Evolutionary conservation across 768 basidiomycete genomes (phyloP).

Genomic region (Termitomyces sp.): DNA sequence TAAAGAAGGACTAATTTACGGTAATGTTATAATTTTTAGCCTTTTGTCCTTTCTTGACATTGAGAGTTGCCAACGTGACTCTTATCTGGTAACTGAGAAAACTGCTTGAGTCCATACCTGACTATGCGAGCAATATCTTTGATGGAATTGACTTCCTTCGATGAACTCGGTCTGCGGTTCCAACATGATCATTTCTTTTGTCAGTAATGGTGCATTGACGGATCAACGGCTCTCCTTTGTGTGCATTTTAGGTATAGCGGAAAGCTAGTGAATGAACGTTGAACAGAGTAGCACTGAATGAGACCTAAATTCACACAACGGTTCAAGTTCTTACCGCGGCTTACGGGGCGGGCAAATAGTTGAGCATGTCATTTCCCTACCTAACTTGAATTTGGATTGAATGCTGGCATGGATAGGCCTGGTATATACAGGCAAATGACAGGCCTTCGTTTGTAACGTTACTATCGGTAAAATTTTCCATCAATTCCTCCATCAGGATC

Average conservation of each 20-base stretch:
- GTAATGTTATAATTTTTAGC: conserved; percentile 3
- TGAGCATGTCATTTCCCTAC: conserved; percentile 3
- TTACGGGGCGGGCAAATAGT: background rate
- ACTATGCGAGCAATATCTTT: background rate
- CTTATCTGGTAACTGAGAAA: background rate
- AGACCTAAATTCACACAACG: background rate
- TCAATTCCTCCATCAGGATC: conserved; percentile 3
- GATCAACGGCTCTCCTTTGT: background rate
- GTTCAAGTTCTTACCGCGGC: background rate
- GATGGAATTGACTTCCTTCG: background rate
- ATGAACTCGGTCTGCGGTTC: background rate
- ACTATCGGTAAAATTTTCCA: conserved; percentile 1
- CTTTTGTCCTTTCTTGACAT: background rate
- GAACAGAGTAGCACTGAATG: background rate
- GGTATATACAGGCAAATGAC: conserved; percentile 3
- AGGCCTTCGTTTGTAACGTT: background rate
- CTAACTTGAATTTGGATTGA: conserved; percentile 3
- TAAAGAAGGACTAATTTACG: conserved; percentile 44
- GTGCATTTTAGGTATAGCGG: background rate
- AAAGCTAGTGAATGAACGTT: background rate
- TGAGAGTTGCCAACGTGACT: background rate
- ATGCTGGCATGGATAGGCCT: conserved; percentile 5
- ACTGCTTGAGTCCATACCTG: background rate
- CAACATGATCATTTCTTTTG: background rate
- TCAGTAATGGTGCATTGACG: background rate